Conservation (phyloP, 2,329 filamentous ascomycete species). For the Arachnopeziza araneosa region DNA sequence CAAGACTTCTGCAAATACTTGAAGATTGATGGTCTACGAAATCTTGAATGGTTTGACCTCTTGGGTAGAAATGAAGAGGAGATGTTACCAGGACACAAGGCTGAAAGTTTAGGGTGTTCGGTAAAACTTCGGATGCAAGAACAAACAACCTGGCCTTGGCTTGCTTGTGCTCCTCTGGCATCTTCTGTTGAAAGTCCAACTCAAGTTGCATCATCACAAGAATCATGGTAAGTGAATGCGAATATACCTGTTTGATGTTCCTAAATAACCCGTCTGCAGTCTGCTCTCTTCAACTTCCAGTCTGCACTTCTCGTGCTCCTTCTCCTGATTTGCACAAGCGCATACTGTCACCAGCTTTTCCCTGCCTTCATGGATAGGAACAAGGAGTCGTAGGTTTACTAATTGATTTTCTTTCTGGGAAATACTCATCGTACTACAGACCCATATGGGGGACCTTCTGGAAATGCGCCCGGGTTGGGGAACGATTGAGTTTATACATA, state of each 20-base stretch:
- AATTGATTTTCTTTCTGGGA: background rate
- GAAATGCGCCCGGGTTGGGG: conserved; percentile 91
- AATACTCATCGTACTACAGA: conserved; percentile 16
- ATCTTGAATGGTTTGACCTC: background rate
- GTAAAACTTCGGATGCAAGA: background rate
- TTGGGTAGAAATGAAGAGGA: background rate
- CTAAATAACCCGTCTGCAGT: conserved; percentile 44
- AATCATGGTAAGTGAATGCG: conserved; percentile 4
- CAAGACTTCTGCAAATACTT: background rate
- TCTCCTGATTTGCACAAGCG: conserved; percentile 90
- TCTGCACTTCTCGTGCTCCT: conserved; percentile 91
- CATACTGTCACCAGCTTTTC: conserved; percentile 87
- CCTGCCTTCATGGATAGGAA: conserved; percentile 88
- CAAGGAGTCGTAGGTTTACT: conserved; percentile 68
- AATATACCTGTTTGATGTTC: background rate
- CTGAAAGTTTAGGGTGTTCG: background rate
- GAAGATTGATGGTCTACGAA: background rate
- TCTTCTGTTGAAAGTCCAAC: background rate
- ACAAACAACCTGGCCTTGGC: background rate
- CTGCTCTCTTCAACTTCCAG: conserved; percentile 98
- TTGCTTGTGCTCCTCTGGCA: background rate
- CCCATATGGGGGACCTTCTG: conserved; percentile 68
- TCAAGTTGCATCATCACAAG: background rate
- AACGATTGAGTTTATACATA: conserved; percentile 90
- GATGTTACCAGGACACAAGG: background rate